A percentile compares a stretch with the other conserved stretches of the same genome.
Evolutionary conservation across 208 protist genomes (phyloP).

Genomic region (Wallacemonas sp.): DNA sequence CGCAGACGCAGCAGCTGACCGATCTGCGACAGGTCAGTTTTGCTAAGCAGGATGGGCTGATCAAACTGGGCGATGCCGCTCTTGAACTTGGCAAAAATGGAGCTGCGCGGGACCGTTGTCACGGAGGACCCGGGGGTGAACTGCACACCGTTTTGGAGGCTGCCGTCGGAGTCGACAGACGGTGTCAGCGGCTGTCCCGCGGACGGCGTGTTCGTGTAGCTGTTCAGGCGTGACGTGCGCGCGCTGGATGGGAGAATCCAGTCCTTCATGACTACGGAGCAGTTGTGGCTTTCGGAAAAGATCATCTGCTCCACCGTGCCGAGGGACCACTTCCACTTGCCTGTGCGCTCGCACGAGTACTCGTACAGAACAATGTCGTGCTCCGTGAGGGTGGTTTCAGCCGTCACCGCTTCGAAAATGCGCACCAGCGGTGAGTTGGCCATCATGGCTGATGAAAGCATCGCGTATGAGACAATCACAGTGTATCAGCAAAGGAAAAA

Average conservation of each 20-base stretch:
- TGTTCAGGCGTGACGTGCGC: not conserved
- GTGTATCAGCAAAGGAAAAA: too few species aligned
- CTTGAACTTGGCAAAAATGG: slow-evolving; percentile 10
- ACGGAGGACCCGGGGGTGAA: not conserved
- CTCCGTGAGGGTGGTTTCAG: not conserved
- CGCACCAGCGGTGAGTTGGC: not conserved
- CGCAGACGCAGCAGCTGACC: not conserved
- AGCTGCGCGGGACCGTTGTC: slow-evolving; percentile 3
- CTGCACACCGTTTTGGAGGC: not conserved
- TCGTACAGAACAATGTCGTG: slow-evolving; percentile 17
- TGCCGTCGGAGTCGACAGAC: not conserved
- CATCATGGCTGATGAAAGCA: not conserved
- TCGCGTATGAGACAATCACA: too few species aligned
- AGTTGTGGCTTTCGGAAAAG: not conserved
- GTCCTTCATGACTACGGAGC: not conserved
- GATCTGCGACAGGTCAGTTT: not conserved
- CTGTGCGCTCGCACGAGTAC: not conserved
- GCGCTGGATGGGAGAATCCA: slow-evolving; percentile 6
- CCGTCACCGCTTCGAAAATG: not conserved
- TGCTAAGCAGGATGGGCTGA: slow-evolving; percentile 1
- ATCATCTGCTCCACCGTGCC: slow-evolving; percentile 5
- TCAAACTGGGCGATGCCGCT: not conserved
- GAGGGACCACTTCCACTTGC: slow-evolving; percentile 14
- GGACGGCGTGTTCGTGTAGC: not conserved
- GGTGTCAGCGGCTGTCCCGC: not conserved